These are phyloP conservation scores for Plasmopara viticola DNA, from an alignment of 352 stramenopile species.

Conservation along the genomic window DNA sequence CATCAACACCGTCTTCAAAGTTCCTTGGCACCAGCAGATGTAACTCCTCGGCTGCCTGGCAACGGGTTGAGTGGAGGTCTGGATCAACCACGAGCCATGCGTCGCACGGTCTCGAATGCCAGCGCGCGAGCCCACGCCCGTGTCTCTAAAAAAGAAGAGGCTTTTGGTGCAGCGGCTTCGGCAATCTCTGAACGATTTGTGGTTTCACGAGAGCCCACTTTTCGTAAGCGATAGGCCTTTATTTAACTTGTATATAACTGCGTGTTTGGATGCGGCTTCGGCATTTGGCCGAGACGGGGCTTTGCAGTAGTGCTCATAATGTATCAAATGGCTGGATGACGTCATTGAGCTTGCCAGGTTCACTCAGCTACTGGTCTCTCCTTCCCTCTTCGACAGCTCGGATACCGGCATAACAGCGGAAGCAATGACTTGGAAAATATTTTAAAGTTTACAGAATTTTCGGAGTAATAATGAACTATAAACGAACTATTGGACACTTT, in stretches of 20 bases:
- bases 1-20: conserved; percentile 73
- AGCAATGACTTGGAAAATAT: no score
- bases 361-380: no score
- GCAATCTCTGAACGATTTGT: conserved; percentile 76
- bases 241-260: conserved; percentile 3
- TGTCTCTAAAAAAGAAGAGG: conserved; percentile 81
- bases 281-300: no score
- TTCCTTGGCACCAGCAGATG: conserved; percentile 52
- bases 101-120: conserved; percentile 55
- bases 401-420: no score
- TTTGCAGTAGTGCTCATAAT: no score
- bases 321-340: no score
- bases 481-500: no score
- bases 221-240: conserved; percentile 15
- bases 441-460: no score
- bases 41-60: conserved; percentile 26
- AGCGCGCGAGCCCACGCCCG: conserved; percentile 55
- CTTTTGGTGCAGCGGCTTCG: conserved; percentile 72
- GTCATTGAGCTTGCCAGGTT: no score
- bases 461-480: no score
- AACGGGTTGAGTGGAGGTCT: conserved; percentile 30
- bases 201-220: conserved; percentile 29
- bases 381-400: no score
- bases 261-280: no score
- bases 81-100: conserved; percentile 39